A percentile compares a stretch with the other conserved stretches of the same genome.
These are phyloP conservation scores for Olyra latifolia DNA, from an alignment of 176 grass and related monocot genomes.

Conservation along the genomic window DNA sequence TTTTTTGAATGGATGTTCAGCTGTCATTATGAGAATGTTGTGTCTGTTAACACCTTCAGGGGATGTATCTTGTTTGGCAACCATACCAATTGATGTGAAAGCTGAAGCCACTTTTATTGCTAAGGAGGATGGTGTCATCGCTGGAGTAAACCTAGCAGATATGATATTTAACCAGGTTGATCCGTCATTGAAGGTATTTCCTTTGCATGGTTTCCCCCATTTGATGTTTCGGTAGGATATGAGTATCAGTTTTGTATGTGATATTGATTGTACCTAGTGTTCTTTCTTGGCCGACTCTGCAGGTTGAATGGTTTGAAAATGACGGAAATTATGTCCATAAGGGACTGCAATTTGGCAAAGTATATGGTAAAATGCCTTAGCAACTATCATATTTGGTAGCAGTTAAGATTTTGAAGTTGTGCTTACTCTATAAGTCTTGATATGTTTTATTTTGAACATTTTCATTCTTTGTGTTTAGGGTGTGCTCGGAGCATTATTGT, in stretches of 20 bases:
- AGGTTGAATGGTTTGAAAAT: constrained; percentile 82
- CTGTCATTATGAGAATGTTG: background rate
- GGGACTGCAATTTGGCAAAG: constrained; percentile 93
- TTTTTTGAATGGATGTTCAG: background rate
- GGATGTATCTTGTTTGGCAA: constrained; percentile 93
- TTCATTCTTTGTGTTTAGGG: constrained; percentile 45
- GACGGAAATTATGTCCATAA: constrained; percentile 73
- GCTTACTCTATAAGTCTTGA: background rate
- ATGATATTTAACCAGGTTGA: constrained; percentile 95
- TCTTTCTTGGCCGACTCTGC: constrained; percentile 20
- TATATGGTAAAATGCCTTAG: constrained; percentile 59
- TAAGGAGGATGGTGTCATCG: constrained; percentile 79
- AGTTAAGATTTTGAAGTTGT: background rate
- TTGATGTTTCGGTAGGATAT: constrained; percentile 13
- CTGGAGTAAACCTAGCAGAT: constrained; percentile 85
- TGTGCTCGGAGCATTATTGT: constrained; percentile 83
- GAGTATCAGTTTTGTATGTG: background rate
- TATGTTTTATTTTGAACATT: background rate
- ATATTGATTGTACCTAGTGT: background rate
- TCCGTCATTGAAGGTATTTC: constrained; percentile 66
- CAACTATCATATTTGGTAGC: background rate
- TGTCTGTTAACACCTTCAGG: constrained; percentile 47
- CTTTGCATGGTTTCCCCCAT: background rate
- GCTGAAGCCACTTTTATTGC: constrained; percentile 94
- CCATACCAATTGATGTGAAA: constrained; percentile 71